Conservation (phyloP, 2,329 filamentous ascomycete genomes). For the Trichoderma lentiforme region DNA sequence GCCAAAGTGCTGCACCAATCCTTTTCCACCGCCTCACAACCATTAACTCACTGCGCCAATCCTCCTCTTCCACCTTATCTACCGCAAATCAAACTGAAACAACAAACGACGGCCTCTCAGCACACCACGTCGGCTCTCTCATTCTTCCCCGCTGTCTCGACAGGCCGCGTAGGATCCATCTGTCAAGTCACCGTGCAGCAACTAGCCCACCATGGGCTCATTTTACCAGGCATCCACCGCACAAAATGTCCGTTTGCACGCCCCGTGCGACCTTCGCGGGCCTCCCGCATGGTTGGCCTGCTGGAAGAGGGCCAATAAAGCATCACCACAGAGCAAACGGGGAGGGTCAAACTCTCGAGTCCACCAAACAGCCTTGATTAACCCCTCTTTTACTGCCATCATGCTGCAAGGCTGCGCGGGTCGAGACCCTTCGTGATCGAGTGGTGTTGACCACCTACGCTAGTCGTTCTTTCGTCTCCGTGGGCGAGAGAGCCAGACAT, state of each 20-base stretch:
- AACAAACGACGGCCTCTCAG: neutral
- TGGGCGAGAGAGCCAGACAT: neutral
- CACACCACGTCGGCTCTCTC: neutral
- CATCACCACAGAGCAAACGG: neutral
- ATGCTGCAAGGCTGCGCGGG: neutral
- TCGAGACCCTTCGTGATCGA: neutral
- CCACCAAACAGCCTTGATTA: neutral
- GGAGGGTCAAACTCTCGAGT: neutral
- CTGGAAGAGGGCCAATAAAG: neutral
- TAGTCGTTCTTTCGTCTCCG: neutral
- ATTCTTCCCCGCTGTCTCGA: neutral
- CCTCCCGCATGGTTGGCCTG: neutral
- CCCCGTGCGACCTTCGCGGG: neutral
- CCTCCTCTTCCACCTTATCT: neutral
- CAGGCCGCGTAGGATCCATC: neutral
- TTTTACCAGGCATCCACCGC: neutral
- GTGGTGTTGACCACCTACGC: neutral
- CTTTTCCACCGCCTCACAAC: neutral
- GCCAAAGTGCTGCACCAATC: neutral
- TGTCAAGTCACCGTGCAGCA: neutral
- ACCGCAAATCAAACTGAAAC: neutral
- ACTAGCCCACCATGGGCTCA: neutral
- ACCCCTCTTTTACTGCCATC: slow-evolving; percentile 4
- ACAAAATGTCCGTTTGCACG: neutral
- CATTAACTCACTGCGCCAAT: neutral